Conservation (phyloP, 345 rosid genomes). For the Abelmoschus esculentus region DNA sequence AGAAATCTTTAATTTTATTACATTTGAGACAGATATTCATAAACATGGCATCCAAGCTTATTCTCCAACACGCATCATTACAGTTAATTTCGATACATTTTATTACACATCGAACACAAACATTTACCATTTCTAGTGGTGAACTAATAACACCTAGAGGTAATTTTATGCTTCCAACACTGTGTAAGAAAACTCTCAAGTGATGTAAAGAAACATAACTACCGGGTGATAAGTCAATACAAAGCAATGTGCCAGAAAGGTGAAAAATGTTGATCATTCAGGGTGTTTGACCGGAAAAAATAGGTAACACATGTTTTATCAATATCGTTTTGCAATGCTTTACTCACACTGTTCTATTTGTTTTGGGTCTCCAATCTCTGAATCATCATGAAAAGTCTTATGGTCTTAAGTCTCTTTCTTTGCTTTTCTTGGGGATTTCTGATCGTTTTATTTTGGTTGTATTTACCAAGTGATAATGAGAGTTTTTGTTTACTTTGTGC, state of each 20-base stretch:
- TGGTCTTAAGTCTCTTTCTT: constrained; percentile 23
- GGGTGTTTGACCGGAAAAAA: constrained; percentile 78
- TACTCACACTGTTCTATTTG: constrained; percentile 71
- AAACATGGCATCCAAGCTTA: neutral
- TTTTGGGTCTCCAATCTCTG: constrained; percentile 40
- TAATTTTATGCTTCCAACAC: constrained; percentile 59
- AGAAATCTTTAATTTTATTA: neutral
- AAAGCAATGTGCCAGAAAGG: neutral
- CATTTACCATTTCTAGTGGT: constrained; percentile 80
- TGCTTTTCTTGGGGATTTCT: neutral
- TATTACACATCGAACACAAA: neutral
- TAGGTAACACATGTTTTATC: constrained; percentile 79
- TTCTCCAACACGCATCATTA: neutral
- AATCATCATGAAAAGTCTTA: constrained; percentile 42
- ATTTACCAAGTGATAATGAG: constrained; percentile 39
- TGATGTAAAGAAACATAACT: neutral
- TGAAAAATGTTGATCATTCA: constrained; percentile 16
- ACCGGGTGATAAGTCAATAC: neutral
- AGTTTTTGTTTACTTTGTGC: constrained; percentile 51
- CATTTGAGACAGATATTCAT: neutral
- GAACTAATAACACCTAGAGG: constrained; percentile 78
- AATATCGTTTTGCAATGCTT: constrained; percentile 83
- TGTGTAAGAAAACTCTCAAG: constrained; percentile 24
- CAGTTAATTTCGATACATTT: neutral
- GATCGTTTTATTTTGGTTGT: neutral